These are phyloP conservation scores for Aspergillus sparsus DNA, from an alignment of 495 filamentous ascomycete genomes.

Conservation along the genomic window DNA sequence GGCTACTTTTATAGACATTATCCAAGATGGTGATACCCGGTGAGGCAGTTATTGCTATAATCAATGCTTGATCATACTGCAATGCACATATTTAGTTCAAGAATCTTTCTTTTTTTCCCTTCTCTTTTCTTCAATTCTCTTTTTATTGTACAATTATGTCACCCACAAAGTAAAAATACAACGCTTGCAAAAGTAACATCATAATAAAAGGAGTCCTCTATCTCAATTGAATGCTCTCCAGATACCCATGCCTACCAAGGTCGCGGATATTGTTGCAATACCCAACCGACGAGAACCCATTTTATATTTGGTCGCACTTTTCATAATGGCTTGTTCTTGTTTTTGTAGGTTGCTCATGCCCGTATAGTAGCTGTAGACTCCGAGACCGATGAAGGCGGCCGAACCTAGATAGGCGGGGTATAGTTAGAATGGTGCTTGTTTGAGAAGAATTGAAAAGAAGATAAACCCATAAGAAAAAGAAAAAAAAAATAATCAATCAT, in stretches of 20 bases:
- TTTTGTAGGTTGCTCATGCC: constrained; percentile 73
- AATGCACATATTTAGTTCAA: constrained; percentile 7
- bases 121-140: not conserved
- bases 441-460: too few relatives aligned
- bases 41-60: constrained; percentile 37
- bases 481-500: not conserved
- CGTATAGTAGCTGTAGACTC: constrained; percentile 80
- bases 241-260: constrained; percentile 68
- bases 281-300: constrained; percentile 70
- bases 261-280: constrained; percentile 69
- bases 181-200: not conserved
- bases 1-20: constrained; percentile 46
- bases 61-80: constrained; percentile 28
- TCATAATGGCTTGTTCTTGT: constrained; percentile 67
- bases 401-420: constrained; percentile 54
- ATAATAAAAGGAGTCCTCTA: not conserved
- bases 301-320: constrained; percentile 71
- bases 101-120: not conserved
- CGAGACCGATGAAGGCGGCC: constrained; percentile 85
- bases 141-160: not conserved
- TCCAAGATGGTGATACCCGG: constrained; percentile 44
- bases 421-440: not conserved
- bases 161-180: constrained; percentile 9
- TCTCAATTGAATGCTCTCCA: constrained; percentile 57
- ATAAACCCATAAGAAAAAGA: not conserved